Base-by-base conservation (phyloP, 345 rosid species). In the Diplotaxis tenuifolia region DNA sequence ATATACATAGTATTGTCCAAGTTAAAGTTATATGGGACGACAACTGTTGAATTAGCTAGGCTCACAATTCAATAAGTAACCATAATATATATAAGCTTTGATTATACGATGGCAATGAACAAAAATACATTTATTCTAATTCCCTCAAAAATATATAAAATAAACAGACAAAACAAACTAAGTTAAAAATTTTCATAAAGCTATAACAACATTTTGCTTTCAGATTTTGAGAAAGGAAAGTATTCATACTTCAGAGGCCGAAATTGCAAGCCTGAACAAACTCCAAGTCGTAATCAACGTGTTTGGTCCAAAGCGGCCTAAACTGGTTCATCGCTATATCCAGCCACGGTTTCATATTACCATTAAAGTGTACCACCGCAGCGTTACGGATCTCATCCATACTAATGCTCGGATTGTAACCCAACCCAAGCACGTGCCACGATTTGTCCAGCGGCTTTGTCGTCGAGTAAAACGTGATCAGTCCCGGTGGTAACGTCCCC, bases 321-420 rank as follows among this genome's bases (percentile, higher is more conserved):
- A 89, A 94, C 81, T 88, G 96, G 80, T 86, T 91, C 98, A 93
- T 91, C 66, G 98, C 97, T 58, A 91, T 91, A 53, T 93, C 98
- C 1, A 93, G 91, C 98, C 97, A 93, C 2, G 97, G 98, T 88
- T 93, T 91, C 97, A 91, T 91, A 67, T 93, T 93, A 66, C 96
- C 98, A 20, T 91, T 93, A 84, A 91, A 91, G 79, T 91, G 98
- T 62, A 93, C 96, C 25, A 93, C 98, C 0, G 98, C 97, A n/a
- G 98, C 98, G 32, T 88, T 87, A 47, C 72, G 81, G 32, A 91
- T 94, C 90, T 94, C 98, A 5, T 89, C 96, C 93, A 86, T 76
- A 76, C 98, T 71, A 61, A 94, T 89, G 86, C 98, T 89, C 7
- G 98, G 98, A 72, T 94, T 94, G 64, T 91, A 94, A 21, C 98